phyloP scores from a whole-genome alignment of 2,329 filamentous ascomycete species.

The Penicillium sp. region DNA sequence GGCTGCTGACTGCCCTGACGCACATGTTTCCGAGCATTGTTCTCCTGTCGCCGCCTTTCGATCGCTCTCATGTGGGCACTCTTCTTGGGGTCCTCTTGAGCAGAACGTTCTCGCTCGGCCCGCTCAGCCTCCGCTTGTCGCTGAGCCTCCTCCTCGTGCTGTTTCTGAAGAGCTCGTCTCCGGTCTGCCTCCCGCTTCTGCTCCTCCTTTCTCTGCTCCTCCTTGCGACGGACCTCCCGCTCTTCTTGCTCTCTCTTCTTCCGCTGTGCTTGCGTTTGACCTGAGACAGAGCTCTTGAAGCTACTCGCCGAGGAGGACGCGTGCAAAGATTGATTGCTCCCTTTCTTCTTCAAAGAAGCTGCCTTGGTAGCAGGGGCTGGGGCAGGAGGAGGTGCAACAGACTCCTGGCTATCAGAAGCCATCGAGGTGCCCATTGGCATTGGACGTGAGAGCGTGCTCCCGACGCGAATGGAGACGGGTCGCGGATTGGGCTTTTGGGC shows the following conservation, averaged over 20 bases:
- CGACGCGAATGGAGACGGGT: slow-evolving; percentile 52
- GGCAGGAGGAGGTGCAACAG: slow-evolving; percentile 47
- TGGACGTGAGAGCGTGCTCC: slow-evolving; percentile 49
- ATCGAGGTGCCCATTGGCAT: slow-evolving; percentile 51
- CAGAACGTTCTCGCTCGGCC: slow-evolving; percentile 48
- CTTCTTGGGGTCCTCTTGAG: slow-evolving; percentile 64
- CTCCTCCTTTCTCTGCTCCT: slow-evolving; percentile 73
- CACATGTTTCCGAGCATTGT: slow-evolving; percentile 45
- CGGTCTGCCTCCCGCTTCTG: slow-evolving; percentile 58
- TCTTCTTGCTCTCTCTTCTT: slow-evolving; percentile 87
- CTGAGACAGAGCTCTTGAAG: slow-evolving; percentile 66
- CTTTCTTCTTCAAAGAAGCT: slow-evolving; percentile 59
- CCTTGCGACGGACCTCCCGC: slow-evolving; percentile 73
- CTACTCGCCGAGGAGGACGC: slow-evolving; percentile 54
- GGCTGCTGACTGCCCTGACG: slow-evolving; percentile 47
- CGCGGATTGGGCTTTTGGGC: slow-evolving; percentile 49
- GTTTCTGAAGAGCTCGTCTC: slow-evolving; percentile 63
- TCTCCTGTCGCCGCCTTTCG: slow-evolving; percentile 53
- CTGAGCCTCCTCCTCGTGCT: slow-evolving; percentile 63
- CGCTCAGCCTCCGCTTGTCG: slow-evolving; percentile 59
- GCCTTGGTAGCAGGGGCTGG: slow-evolving; percentile 51
- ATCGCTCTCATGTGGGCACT: slow-evolving; percentile 63
- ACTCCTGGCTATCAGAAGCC: slow-evolving; percentile 61
- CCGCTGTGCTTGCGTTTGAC: slow-evolving; percentile 62
- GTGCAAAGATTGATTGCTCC: slow-evolving; percentile 67